Evolutionary conservation across 2,329 filamentous ascomycete genomes (phyloP).

Genomic region (Corniculantispora saksenae): DNA sequence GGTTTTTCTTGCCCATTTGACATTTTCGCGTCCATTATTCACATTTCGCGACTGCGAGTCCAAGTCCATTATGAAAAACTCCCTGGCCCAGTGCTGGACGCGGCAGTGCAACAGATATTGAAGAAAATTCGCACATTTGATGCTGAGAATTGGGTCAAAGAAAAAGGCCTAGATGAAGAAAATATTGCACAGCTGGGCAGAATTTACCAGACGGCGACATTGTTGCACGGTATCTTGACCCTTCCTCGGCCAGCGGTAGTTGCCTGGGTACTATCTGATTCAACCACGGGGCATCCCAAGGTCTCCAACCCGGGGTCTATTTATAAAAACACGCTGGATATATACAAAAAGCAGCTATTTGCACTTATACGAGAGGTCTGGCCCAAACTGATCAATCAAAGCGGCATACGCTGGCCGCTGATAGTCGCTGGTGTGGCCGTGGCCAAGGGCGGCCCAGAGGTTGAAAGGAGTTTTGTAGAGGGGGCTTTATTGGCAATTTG

Average conservation of each 20-base stretch:
- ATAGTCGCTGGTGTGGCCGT: not conserved
- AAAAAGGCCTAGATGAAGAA: not conserved
- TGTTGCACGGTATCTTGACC: not conserved
- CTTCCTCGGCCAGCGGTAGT: not conserved
- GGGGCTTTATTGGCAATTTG: too few species aligned
- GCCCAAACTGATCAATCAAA: not conserved
- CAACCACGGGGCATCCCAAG: too few species aligned
- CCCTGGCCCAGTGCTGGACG: too few species aligned
- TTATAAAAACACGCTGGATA: not conserved
- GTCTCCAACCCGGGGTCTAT: too few species aligned
- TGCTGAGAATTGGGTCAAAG: not conserved
- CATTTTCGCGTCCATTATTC: too few species aligned
- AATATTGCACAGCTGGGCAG: not conserved
- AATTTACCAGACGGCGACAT: not conserved
- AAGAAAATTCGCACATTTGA: too few species aligned
- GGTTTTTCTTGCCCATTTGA: too few species aligned
- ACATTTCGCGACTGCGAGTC: too few species aligned
- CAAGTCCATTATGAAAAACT: too few species aligned
- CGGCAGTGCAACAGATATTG: too few species aligned
- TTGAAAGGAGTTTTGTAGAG: too few species aligned
- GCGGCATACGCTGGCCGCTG: not conserved
- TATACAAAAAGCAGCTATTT: not conserved
- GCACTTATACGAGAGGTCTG: not conserved
- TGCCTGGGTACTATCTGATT: not conserved
- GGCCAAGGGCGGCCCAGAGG: too few species aligned